A percentile compares a stretch with the other conserved stretches of the same genome.
Evolutionary conservation across 352 stramenopile species (phyloP).

Genomic region (Pythium dissotocum): DNA sequence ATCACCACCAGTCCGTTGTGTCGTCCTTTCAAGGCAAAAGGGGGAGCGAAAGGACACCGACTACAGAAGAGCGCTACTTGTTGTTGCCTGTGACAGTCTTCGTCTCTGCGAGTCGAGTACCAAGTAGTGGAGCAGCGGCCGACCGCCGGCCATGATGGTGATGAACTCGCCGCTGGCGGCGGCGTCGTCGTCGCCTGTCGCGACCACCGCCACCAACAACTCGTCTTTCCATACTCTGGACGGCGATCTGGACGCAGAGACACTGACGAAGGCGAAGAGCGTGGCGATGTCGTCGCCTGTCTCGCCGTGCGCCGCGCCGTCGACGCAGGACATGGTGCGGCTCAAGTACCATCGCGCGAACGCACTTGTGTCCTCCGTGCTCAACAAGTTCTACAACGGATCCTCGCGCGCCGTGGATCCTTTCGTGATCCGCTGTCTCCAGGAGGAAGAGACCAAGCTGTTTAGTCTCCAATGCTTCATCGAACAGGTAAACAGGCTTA

Average conservation of each 20-base stretch:
- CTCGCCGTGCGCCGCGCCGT: not conserved
- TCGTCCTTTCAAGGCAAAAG: not conserved
- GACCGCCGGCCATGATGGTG: conserved; percentile 16
- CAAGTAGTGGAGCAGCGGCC: not conserved
- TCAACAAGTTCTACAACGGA: conserved; percentile 82
- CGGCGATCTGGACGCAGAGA: not conserved
- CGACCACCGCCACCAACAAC: not conserved
- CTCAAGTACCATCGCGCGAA: conserved; percentile 52
- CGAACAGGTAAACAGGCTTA: conserved; percentile 43
- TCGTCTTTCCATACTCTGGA: not conserved
- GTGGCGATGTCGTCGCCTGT: not conserved
- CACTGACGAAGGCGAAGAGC: not conserved
- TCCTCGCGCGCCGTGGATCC: conserved; percentile 63
- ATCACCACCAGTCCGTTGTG: not conserved
- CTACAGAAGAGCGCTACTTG: not conserved
- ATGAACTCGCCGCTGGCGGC: conserved; percentile 9
- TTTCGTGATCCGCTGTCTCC: conserved; percentile 55
- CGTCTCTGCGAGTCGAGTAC: not conserved
- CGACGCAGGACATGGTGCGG: conserved; percentile 13
- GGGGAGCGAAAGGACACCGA: not conserved
- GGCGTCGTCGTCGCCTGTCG: conserved; percentile 2
- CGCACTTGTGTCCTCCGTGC: conserved; percentile 49
- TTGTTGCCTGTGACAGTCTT: not conserved
- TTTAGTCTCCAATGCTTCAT: conserved; percentile 76
- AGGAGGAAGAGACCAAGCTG: conserved; percentile 53